Evolutionary conservation across 345 rosid genomes (phyloP).

Genomic region (Atalantia buxifolia): DNA sequence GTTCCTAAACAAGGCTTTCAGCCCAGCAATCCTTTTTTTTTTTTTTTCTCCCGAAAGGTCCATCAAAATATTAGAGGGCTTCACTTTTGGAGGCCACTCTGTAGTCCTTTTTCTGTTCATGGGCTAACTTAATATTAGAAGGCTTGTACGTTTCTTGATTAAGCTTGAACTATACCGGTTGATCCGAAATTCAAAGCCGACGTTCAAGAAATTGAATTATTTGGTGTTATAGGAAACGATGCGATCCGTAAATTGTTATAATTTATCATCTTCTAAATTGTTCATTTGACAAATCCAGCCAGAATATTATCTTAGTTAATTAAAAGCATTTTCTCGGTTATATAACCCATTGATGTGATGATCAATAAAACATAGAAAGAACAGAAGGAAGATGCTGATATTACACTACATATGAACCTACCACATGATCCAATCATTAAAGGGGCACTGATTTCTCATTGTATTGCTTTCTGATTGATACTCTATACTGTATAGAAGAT

Average conservation of each 20-base stretch:
- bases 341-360: background rate
- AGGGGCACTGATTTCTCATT: background rate
- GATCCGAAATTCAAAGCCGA: too few relatives aligned
- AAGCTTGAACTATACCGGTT: too few relatives aligned
- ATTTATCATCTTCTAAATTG: constrained; percentile 1
- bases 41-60: too few relatives aligned
- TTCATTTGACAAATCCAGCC: background rate
- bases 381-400: background rate
- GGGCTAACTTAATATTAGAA: background rate
- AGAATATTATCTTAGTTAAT: background rate
- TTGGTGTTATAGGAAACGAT: too few relatives aligned
- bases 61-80: background rate
- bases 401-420: background rate
- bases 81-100: background rate
- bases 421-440: constrained; percentile 6
- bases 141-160: too few relatives aligned
- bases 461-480: background rate
- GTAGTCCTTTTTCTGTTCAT: background rate
- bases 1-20: too few relatives aligned
- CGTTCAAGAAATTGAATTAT: too few relatives aligned
- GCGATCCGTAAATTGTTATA: background rate
- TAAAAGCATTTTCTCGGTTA: background rate
- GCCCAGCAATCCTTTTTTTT: too few relatives aligned
- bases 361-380: background rate
- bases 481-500: background rate